Evolutionary conservation across 495 filamentous ascomycete species (phyloP).

Genomic region (Darksidea phi): DNA sequence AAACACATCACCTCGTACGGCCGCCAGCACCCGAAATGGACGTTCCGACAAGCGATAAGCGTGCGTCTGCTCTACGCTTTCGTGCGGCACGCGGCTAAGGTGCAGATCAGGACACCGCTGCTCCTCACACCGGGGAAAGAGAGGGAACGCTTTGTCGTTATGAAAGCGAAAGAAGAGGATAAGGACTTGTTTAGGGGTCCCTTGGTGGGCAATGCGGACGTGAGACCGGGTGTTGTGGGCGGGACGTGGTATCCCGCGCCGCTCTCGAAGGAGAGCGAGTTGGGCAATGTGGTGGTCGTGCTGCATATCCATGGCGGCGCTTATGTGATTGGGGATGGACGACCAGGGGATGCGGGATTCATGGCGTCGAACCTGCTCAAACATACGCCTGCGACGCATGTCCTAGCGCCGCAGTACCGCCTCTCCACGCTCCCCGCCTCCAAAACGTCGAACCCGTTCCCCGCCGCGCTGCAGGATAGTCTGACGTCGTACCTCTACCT

Average conservation of each 20-base stretch:
- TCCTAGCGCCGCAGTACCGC: slow-evolving; percentile 39
- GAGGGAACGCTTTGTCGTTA: slow-evolving; percentile 38
- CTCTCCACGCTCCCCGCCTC: slow-evolving; percentile 30
- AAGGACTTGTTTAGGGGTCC: slow-evolving; percentile 36
- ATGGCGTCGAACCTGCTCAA: slow-evolving; percentile 37
- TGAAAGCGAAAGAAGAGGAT: slow-evolving; percentile 27
- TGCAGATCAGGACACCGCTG: slow-evolving; percentile 35
- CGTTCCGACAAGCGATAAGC: slow-evolving; percentile 41
- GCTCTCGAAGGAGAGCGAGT: background rate
- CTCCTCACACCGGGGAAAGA: slow-evolving; percentile 40
- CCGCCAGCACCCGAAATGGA: slow-evolving; percentile 40
- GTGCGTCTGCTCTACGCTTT: slow-evolving; percentile 34
- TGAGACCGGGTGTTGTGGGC: slow-evolving; percentile 41
- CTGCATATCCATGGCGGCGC: slow-evolving; percentile 56
- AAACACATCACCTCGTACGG: slow-evolving; percentile 34
- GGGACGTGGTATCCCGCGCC: slow-evolving; percentile 44
- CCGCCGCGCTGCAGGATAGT: slow-evolving; percentile 39
- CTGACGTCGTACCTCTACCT: slow-evolving; percentile 37
- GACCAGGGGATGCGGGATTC: slow-evolving; percentile 44
- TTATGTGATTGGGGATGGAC: slow-evolving; percentile 47
- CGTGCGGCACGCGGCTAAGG: slow-evolving; percentile 28
- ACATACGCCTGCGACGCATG: slow-evolving; percentile 21
- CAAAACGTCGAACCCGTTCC: slow-evolving; percentile 36
- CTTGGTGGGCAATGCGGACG: slow-evolving; percentile 30
- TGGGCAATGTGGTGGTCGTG: slow-evolving; percentile 34